Evolutionary conservation across 2,329 filamentous ascomycete species (phyloP), one percentile per base, ranked within the genome.

Genomic region (Aspergillus cejpii): DNA sequence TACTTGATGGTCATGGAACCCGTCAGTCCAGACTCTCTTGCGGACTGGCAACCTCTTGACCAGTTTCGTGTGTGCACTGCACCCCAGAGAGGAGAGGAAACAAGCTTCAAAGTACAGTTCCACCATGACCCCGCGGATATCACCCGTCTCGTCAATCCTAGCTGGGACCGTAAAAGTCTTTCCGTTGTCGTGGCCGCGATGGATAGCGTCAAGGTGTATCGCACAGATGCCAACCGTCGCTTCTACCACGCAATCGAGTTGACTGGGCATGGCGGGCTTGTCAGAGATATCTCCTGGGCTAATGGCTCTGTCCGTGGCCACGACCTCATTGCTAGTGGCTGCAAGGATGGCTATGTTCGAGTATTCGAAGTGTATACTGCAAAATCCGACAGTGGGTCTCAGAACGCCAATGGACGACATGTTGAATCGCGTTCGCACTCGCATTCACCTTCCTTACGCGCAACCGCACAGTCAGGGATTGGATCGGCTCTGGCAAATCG

Each of bases 211-310:
- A 84, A 83, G 58, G 74, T 98, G 15, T 97, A 90, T 69, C 79
- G 92, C 42, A 91, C 87, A 2, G 71, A 81, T 69, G 69, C 80
- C 62, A 72, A 77, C 43, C 85, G 86, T 49, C 84, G 87, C 47
- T 94, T 97, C 61, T 95, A 94, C 63, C 79, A 87, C 6, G 89
- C 89, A 0, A 82, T 84, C 15, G 84, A 89, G 60, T 72, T 97
- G 12, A 74, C 74, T 23, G 81, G 82, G 1, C 86, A 95, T 56
- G 76, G 79, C 6, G 82, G 83, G 1, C 75, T 97, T 29, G 85
- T 96, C 5, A 78, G 91, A 38, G 90, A 96, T 63, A 79, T 96
- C 1, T 84, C 87, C 2, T 98, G 92, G 92, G 88, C 91, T 1
- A 85, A 89, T 38, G 91, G 89, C 10, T 94, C 89, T 53, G 88